These are phyloP conservation scores for Cystofilobasidium macerans DNA, from an alignment of 768 basidiomycete species.

Conservation along the genomic window DNA sequence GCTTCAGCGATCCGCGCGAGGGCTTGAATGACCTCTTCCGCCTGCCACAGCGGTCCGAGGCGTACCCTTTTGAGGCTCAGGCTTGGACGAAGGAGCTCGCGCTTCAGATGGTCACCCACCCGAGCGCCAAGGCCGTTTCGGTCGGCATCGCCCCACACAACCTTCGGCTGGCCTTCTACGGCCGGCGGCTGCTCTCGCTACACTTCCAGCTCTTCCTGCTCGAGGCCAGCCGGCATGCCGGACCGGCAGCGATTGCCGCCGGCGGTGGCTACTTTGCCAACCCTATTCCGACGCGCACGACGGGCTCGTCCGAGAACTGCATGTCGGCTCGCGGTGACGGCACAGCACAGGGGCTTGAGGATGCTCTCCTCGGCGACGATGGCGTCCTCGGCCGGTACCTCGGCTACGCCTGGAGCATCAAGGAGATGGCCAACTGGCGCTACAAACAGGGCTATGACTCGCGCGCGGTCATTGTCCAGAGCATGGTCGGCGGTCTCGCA, in stretches of 20 bases:
- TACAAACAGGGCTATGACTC: not conserved
- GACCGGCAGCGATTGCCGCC: not conserved
- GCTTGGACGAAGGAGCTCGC: slow-evolving; percentile 14
- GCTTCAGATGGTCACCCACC: slow-evolving; percentile 22
- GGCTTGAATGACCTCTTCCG: not conserved
- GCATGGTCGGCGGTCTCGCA: slow-evolving; percentile 16
- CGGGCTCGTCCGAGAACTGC: not conserved
- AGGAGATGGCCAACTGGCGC: not conserved
- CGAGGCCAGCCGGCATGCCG: not conserved
- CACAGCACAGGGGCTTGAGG: not conserved
- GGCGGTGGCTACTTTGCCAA: not conserved
- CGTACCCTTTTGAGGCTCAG: not conserved
- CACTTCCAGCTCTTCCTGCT: slow-evolving; percentile 22
- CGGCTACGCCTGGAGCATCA: slow-evolving; percentile 11
- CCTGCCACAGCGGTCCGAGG: not conserved
- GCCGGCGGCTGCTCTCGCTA: slow-evolving; percentile 16
- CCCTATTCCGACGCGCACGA: not conserved
- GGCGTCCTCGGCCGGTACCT: slow-evolving; percentile 4
- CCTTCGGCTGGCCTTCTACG: slow-evolving; percentile 14
- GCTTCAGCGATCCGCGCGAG: slow-evolving; percentile 1
- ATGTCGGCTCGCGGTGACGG: not conserved
- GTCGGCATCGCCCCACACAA: slow-evolving; percentile 16
- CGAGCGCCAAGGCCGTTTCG: not conserved
- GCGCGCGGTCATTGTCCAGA: slow-evolving; percentile 3
- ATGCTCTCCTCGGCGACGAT: not conserved